A percentile compares a stretch with the other conserved stretches of the same genome.
Conservation (phyloP, 306 rosid species). For the Acacia crassicarpa region DNA sequence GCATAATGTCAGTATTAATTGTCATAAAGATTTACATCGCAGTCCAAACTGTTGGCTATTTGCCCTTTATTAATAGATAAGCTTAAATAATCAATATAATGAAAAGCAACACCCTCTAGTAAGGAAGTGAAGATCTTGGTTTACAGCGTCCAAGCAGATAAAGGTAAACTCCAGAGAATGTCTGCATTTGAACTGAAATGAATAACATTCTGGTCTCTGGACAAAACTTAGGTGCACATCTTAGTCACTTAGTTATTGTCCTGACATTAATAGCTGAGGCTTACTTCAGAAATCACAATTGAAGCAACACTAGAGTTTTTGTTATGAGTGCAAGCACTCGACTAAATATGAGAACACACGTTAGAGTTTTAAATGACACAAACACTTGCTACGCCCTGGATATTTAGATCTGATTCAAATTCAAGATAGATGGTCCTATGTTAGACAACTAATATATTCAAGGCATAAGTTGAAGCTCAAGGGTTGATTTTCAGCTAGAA, state of each 20-base stretch:
- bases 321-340: background rate
- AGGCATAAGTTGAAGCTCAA: slow-evolving; percentile 5
- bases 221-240: background rate
- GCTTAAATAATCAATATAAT: background rate
- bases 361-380: slow-evolving; percentile 26
- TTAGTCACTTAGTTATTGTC: background rate
- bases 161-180: slow-evolving; percentile 19
- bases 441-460: slow-evolving; percentile 15
- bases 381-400: slow-evolving; percentile 17
- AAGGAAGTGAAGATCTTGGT: slow-evolving; percentile 5
- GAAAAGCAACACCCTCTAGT: background rate
- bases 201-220: slow-evolving; percentile 5
- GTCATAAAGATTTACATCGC: background rate
- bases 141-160: slow-evolving; percentile 21
- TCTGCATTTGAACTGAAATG: slow-evolving; percentile 30
- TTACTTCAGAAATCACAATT: slow-evolving; percentile 8
- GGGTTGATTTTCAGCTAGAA: background rate
- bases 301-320: background rate
- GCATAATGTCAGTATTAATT: background rate
- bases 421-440: slow-evolving; percentile 15
- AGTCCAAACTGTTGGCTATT: background rate
- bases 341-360: slow-evolving; percentile 12
- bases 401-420: slow-evolving; percentile 21
- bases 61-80: background rate
- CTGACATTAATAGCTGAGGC: slow-evolving; percentile 7